Base-by-base conservation (phyloP, 2,329 filamentous ascomycete genomes). In the Stemphylium lycopersici region DNA sequence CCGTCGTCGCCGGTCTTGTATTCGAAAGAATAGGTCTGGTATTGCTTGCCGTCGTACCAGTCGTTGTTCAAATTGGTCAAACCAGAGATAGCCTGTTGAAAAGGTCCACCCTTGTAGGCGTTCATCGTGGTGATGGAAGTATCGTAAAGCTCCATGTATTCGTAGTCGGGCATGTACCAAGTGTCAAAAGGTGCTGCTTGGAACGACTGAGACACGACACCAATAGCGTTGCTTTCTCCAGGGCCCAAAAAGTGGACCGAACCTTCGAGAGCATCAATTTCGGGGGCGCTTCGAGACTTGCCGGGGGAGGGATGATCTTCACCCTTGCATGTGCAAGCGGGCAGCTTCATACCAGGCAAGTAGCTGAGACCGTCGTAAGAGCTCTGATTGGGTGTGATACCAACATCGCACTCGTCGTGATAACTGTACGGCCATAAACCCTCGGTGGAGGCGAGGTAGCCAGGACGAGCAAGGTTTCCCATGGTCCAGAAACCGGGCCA, bases 401-500 rank as follows among this genome's bases (percentile, higher is more conserved):
- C 88, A 20, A 81, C 80, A 71, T 90, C 88, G 65, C 88, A 90
- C 38, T 81, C 74, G 62, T 90, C 82, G 61, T 85, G 80, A 68
- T 90, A 90, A 62, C 85, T 89, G 76, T 90, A 90, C 0, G 88
- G 88, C 88, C 88, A 90, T 72, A 89, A 79, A 4, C 88, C 88
- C 58, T 90, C 87, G 0, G 87, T 90, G 1, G 87, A 89, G 8
- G 86, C 84, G 29, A 85, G 81, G 71, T 89, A 89, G 11, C 88
- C 88, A 22, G 88, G 85, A 59, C 88, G 81, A 33, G 84, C 88
- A 18, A 90, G 79, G 66, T 90, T 90, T 4, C 88, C 88, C 86
- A 90, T 89, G 0, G 87, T 81, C 88, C 88, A 90, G 73, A 90
- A 88, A 73, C 88, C 88, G 37, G 88, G 88, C 88, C 88, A 90